Base-by-base conservation (phyloP, 1,284 basidiomycete species). In the Ganoderma lucidum region DNA sequence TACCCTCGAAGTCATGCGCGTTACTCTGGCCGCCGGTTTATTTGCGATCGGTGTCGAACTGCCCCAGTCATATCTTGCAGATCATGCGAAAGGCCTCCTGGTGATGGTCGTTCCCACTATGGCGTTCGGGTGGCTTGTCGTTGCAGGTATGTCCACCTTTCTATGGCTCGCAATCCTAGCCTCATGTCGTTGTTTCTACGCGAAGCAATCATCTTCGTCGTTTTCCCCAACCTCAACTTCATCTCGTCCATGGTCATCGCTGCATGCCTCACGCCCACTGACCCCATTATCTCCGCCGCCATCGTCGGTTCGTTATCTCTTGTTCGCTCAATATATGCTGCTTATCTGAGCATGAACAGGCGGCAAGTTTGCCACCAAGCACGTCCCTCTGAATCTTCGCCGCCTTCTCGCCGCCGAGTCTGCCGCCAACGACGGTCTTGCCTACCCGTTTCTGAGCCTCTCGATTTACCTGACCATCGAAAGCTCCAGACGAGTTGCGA, bases 201-300 rank as follows among this genome's bases (percentile, higher is more conserved):
- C 56, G 6, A 30, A 78, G 77, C 65, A 17, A 62, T 74, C 62
- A 85, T 96, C 60, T 88, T 86, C 75, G 86, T 79, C 1, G 79
- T 97, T 15, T 92, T 97, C 72, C 93, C 93, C 0, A 81, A 80
- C 0, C 82, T 96, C 61, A 84, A 85, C 66, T 93, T 89, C 76
- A 83, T 94, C 12, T 93, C 93, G 0, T 88, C 90, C n/a, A 87
- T 98, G 14, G 93, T 91, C 51, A 90, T 98, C 66, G 93, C 96
- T 1, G 95, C 97, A 0, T 96, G 94, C 73, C 86, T 98, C 32
- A 98, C 96, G 0, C 97, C 97, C 0, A 98, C 96, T 2, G 97
- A 99, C 82, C 97, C 97, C 0, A 91, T 93, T 67, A 90, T 92
- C 55, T 90, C 87, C 72, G 88, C 88, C 19, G 85, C 87, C 2